Evolutionary conservation across 345 rosid species (phyloP), one percentile per base, ranked within the genome.

Genomic region (Physaria fendleri): DNA sequence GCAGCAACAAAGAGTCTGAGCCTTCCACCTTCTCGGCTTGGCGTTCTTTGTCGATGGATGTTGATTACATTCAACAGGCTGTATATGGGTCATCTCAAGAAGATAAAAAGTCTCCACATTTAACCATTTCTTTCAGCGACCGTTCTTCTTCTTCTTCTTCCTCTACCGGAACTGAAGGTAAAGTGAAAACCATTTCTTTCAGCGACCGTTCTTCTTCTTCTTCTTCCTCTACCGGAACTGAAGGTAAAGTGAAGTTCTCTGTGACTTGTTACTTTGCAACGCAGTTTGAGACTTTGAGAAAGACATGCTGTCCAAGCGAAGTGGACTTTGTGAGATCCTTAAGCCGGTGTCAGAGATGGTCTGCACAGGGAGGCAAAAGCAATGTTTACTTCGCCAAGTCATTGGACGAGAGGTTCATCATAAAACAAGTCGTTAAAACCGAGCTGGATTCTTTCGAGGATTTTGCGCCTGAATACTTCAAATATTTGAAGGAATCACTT

Each of bases 341-440:
- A 80, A 85, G 96, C 68, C 96, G 97, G 30, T 82, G 95, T 56
- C 83, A 70, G 63, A 85, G 77, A 66, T 94, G 99, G 99, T 78
- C 74, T 60, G 99, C 97, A 3, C 93, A 94, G 72, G 99, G 99
- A 56, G 99, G 99, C 8, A 90, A 94, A 73, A 90, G 95, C 79
- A 94, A 90, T 50, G 99, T 87, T 9, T 90, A 87, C 68, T 94
- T 94, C 24, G 97, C 96, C 16, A 94, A 81, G 76, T 85, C 99
- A 5, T 68, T 90, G 71, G 97, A 90, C 65, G 97, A 90, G 76
- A 83, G 99, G 76, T 90, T 94, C 57, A 90, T 94, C 15, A 78
- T 94, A 55, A 94, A 94, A 63, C 96, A 94, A 80, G 93, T 94
- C 0, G 81, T 74, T 28, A 94, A 87, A 77, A 85, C 87, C 0